Base-by-base conservation (phyloP, 345 rosid species). In the Eucalyptus lansdowneana region DNA sequence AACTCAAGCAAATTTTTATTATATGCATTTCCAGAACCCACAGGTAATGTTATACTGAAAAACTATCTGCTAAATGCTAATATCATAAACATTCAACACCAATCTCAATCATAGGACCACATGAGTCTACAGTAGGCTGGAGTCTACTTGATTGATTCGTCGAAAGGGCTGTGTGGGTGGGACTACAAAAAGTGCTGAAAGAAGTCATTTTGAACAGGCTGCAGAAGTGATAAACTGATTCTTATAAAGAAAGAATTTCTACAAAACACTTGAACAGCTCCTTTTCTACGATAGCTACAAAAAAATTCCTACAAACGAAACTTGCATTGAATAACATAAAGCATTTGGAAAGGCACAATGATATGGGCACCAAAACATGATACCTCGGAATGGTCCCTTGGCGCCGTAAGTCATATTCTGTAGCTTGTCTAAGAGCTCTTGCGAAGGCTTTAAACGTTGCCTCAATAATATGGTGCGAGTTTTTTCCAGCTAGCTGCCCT, bases 371-470 rank as follows among this genome's bases (percentile, higher is more conserved):
- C 2, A 88, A 51, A 86, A 65, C 56, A 62, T 31, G 91, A 89
- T 91, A 97, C 98, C 99, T 97, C 24, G 99, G 98, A 89, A 97
- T 93, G 4, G 98, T 93, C 81, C 98, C 98, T 88, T 92, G 95
- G 65, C 97, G 99, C 69, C 96, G 96, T 45, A 93, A 93, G 86
- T 98, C 99, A 88, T 90, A 90, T 88, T 97, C 97, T 5, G 98
- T 95, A 86, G 99, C 99, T 90, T 95, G 97, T 87, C 98, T 93
- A 83, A 98, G 96, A 90, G 99, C 99, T 91, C 99, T 98, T 49
- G 98, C 97, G 90, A 97, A 98, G 86, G 99, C 98, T 93, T 98
- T 98, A 91, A 98, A 98, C 25, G 98, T 97, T 87, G 99, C 99
- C 94, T 97, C 99, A 69, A 96, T 95, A 67, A 97, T 96, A 90